Percentiles rank a stretch among this genome's conserved stretches.
Conservation (phyloP, 2,329 filamentous ascomycete species). For the Penicillium sp. region DNA sequence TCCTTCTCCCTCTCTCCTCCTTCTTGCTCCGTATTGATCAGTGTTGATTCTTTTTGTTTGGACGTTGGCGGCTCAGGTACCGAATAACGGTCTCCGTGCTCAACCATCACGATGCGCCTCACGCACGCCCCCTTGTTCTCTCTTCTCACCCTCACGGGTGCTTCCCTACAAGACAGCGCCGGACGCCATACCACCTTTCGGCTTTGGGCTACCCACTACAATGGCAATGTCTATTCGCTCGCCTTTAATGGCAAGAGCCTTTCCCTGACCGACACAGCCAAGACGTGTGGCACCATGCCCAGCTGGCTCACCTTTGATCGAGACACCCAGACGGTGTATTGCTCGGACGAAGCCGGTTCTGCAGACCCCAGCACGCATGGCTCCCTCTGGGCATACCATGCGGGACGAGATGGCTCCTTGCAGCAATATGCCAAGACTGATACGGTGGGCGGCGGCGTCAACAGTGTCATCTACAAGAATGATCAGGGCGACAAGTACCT, state of each 20-base stretch:
- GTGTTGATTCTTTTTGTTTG: too few species aligned
- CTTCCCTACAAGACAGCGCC: neutral
- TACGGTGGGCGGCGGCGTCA: slow-evolving; percentile 28
- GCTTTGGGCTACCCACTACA: slow-evolving; percentile 20
- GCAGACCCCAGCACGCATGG: slow-evolving; percentile 21
- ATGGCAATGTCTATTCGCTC: slow-evolving; percentile 20
- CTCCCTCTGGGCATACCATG: slow-evolving; percentile 24
- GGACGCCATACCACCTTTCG: slow-evolving; percentile 1
- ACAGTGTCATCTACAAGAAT: slow-evolving; percentile 29
- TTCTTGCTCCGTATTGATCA: too few species aligned
- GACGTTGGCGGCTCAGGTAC: too few species aligned
- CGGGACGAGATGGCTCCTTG: slow-evolving; percentile 16
- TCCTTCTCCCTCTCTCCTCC: too few species aligned
- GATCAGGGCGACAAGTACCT: slow-evolving; percentile 22
- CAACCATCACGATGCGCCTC: slow-evolving; percentile 8
- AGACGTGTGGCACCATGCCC: slow-evolving; percentile 31
- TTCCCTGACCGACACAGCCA: slow-evolving; percentile 17
- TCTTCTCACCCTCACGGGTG: slow-evolving; percentile 1
- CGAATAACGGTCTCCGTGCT: neutral
- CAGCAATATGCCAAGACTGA: slow-evolving; percentile 16
- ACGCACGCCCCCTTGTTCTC: slow-evolving; percentile 6
- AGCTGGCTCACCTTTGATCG: slow-evolving; percentile 34
- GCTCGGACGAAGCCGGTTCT: slow-evolving; percentile 29
- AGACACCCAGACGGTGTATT: slow-evolving; percentile 25
- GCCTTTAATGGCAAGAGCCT: slow-evolving; percentile 15